Base-by-base conservation (phyloP, 768 basidiomycete species). In the Ramaria rubella region DNA sequence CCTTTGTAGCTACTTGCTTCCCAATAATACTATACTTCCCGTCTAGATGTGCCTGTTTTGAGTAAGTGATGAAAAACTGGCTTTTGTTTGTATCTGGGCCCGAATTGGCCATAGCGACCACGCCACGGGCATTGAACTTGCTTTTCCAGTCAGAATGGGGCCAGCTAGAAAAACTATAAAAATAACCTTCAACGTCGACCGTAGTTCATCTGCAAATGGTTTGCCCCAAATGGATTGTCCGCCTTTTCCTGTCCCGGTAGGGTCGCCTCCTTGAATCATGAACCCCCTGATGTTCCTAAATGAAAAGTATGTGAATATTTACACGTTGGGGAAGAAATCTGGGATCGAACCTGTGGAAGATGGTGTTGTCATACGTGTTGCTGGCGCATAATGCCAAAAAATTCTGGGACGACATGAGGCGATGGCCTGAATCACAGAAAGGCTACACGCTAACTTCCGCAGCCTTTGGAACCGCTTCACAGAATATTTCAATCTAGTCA, bases 51-150 rank as follows among this genome's bases (percentile, higher is more conserved):
- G 90, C 73, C 63, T 97, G 95, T 68, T 98, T 98, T 2, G 87
- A 75, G 67, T 97, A 97, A 3, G 90, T 84, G 65, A 94, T 78
- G 68, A 92, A 92, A 69, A 92, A 92, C 67, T 93, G 89, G 43
- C 78, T 86, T 72, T 95, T 97, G 75, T 97, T 99, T 31, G 88
- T 83, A 68, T 96, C 91, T 9, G 85, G 85, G 1, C 96, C 96
- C 7, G 90, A 86, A 71, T 98, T 99, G 55, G 96, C 96, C 94
- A 98, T 98, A 27, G 96, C 96, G 15, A 98, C 86, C 61, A 97
- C 79, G 17, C 96, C 96, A 59, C 96, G 83, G 51, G 84, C 76
- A 70, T 97, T 97, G 75, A 99, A 98, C 95, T 98, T 67, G 24
- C 24, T 38, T 15, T 17, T 40, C 8, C 12, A 12, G 46, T 51